These are phyloP conservation scores for Tetrapisispora fleetii DNA, from an alignment of 805 yeast genomes.

Conservation along the genomic window DNA sequence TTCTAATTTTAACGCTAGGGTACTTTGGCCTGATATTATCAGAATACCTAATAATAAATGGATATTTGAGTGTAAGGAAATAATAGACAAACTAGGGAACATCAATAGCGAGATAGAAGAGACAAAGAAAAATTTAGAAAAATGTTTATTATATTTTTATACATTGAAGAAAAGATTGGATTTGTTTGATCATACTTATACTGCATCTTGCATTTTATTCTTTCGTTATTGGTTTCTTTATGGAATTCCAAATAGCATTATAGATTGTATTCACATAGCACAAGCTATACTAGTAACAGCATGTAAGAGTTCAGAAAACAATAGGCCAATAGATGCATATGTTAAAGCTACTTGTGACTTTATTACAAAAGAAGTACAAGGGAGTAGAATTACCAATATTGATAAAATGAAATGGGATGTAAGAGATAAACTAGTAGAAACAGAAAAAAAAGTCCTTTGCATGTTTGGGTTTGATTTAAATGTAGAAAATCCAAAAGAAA, in stretches of 20 bases:
- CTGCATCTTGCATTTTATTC: slow-evolving; percentile 27
- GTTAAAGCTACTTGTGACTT: slow-evolving; percentile 27
- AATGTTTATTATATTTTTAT: slow-evolving; percentile 28
- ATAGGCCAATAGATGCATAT: slow-evolving; percentile 29
- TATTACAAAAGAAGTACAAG: slow-evolving; percentile 4
- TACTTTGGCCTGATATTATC: slow-evolving; percentile 30
- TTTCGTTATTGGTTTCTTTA: slow-evolving; percentile 28
- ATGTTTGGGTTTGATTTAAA: slow-evolving; percentile 28
- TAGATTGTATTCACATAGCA: slow-evolving; percentile 26
- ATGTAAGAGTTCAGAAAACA: slow-evolving; percentile 29
- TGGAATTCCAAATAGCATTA: slow-evolving; percentile 21
- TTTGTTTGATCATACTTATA: slow-evolving; percentile 29
- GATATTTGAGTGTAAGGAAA: slow-evolving; percentile 23
- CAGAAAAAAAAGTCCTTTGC: slow-evolving; percentile 25
- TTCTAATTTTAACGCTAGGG: slow-evolving; percentile 17
- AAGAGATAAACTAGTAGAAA: slow-evolving; percentile 26
- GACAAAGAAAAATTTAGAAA: slow-evolving; percentile 26
- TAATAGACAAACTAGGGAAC: slow-evolving; percentile 23
- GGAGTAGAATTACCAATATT: slow-evolving; percentile 17
- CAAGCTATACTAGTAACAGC: slow-evolving; percentile 30
- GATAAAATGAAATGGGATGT: slow-evolving; percentile 31
- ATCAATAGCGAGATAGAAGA: slow-evolving; percentile 15
- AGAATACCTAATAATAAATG: slow-evolving; percentile 25
- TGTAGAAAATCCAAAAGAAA: slow-evolving; percentile 27
- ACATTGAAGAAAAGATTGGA: slow-evolving; percentile 27